Evolutionary conservation across 805 yeast genomes (phyloP), one percentile per base, ranked within the genome.

Genomic region (Lipomyces anomalus): DNA sequence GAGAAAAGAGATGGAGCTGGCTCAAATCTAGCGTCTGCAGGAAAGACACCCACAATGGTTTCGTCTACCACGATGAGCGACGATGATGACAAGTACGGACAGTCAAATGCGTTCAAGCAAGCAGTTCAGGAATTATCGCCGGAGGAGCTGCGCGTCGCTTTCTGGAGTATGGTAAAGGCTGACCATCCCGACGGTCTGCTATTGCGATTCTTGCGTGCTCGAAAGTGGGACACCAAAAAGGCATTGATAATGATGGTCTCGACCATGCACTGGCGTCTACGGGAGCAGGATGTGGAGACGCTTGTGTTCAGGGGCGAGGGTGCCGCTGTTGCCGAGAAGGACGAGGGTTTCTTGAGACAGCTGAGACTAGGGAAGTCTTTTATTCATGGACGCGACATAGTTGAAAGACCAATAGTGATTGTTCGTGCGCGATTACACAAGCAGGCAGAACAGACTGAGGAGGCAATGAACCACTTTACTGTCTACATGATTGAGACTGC

Each of bases 261-360:
- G 51, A 89, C 96, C 67, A 96, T 92, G 69, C 77, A 76, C 51
- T 92, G 98, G 98, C 78, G 97, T 61, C 52, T 69, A 13, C 70
- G 72, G 35, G 83, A 76, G 50, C 71, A 72, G 45, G 68, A 77
- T 5, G 58, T 81, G 24, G 87, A 85, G 57, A 66, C 74, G 13
- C 61, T 86, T 52, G 57, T 85, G n/a, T 60, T 67, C 38, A 78
- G 75, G 35, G 95, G 95, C 54, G 98, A 92, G 65, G 73, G 75
- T 24, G 76, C 70, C 22, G 74, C 79, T 3, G 70, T 75, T 43
- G 65, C 75, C 17, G 64, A 72, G 33, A 66, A 67, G 2, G 71
- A 71, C 33, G 62, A 62, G 69, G 81, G 47, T 49, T 71, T 54
- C 61, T 65, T 59, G 60, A 67, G 57, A 42, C 84, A 84, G 62